Percentiles rank a stretch among this genome's conserved stretches.
These are phyloP conservation scores for Cenchrus fungigraminus DNA, from an alignment of 176 grass and related monocot genomes.

Conservation along the genomic window DNA sequence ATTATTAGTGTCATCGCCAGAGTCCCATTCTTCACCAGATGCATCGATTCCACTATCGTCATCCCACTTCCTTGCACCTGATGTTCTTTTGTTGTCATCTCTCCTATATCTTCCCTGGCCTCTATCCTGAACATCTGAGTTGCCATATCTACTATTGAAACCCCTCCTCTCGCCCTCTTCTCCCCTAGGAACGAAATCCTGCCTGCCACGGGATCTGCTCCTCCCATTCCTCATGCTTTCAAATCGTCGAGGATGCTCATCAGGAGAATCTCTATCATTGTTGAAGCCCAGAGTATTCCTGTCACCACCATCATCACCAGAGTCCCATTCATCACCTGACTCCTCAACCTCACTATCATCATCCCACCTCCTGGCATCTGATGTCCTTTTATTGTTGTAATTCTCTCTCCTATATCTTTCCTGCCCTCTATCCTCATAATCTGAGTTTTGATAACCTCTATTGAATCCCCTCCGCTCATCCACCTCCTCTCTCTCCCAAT, in stretches of 20 bases:
- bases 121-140: constrained; percentile 46
- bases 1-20: constrained; percentile 46
- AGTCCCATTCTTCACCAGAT: constrained; percentile 62
- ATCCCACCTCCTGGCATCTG: constrained; percentile 50
- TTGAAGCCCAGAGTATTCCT: constrained; percentile 25
- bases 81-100: constrained; percentile 32
- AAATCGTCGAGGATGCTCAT: constrained; percentile 49
- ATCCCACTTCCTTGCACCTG: constrained; percentile 50
- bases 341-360: constrained; percentile 51
- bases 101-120: constrained; percentile 44
- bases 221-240: constrained; percentile 40
- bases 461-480: constrained; percentile 52
- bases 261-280: constrained; percentile 37
- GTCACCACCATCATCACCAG: constrained; percentile 58
- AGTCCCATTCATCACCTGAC: constrained; percentile 63
- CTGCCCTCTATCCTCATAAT: constrained; percentile 44
- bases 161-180: constrained; percentile 53
- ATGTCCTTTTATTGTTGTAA: constrained; percentile 23
- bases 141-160: constrained; percentile 39
- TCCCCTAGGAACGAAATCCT: constrained; percentile 44
- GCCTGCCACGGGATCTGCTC: constrained; percentile 32
- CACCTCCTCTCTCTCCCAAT: constrained; percentile 70
- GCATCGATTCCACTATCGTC: constrained; percentile 48
- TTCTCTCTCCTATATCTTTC: constrained; percentile 47
- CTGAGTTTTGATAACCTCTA: constrained; percentile 43